phyloP scores from a whole-genome alignment of 768 basidiomycete species.

The Macrolepiota fuliginosa region DNA sequence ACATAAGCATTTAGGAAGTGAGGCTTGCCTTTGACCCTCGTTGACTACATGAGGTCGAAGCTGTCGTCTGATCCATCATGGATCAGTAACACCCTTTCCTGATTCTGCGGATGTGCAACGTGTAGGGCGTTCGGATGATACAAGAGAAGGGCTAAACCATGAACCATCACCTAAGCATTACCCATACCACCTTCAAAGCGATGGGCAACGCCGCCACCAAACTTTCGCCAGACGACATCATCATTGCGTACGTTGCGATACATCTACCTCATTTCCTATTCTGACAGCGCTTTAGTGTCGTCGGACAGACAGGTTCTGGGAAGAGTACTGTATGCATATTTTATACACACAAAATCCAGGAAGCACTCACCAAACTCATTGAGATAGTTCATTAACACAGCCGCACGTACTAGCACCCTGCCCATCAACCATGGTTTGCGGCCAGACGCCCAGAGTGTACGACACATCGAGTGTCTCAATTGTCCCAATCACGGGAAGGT shows the following conservation, averaged over 20 bases:
- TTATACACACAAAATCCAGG: too few relatives aligned
- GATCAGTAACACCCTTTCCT: too few relatives aligned
- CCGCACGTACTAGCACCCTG: constrained; percentile 2
- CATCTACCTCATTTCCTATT: background rate
- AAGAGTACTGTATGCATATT: constrained; percentile 10
- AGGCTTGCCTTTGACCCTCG: too few relatives aligned
- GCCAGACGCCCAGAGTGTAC: constrained; percentile 10
- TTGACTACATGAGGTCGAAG: too few relatives aligned
- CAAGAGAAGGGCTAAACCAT: too few relatives aligned
- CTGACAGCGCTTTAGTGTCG: background rate
- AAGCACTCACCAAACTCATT: background rate
- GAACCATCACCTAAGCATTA: too few relatives aligned
- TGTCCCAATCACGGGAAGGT: constrained; percentile 1
- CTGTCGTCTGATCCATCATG: too few relatives aligned
- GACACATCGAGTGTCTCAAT: constrained; percentile 11
- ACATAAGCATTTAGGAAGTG: too few relatives aligned
- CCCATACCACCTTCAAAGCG: background rate
- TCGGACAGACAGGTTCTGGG: constrained; percentile 7
- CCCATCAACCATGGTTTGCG: constrained; percentile 3
- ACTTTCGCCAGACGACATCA: constrained; percentile 1
- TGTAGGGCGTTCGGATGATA: too few relatives aligned
- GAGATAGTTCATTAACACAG: constrained; percentile 16
- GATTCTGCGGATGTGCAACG: too few relatives aligned
- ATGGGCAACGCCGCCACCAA: constrained; percentile 4
- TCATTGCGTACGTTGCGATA: constrained; percentile 8